phyloP scores from a whole-genome alignment of 495 filamentous ascomycete genomes.

The Aspergillus taichungensis region DNA sequence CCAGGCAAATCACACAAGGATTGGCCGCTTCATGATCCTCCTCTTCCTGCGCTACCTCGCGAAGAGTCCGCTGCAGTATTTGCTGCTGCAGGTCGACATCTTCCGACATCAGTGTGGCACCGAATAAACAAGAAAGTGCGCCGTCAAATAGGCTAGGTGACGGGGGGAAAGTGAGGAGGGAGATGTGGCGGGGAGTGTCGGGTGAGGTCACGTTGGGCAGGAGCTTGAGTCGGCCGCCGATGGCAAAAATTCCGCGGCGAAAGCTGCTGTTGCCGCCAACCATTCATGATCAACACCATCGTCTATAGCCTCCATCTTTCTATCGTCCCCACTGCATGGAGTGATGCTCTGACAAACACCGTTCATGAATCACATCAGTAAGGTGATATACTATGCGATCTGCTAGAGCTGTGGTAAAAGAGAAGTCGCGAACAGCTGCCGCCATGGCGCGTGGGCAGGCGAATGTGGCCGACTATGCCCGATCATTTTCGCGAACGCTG shows the following conservation, averaged over 20 bases:
- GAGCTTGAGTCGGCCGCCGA: too few species aligned
- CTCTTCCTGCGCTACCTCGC: constrained; percentile 34
- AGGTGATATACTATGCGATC: constrained; percentile 22
- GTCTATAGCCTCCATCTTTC: neutral
- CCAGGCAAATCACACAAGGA: constrained; percentile 59
- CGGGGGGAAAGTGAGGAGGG: neutral
- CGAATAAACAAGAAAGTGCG: neutral
- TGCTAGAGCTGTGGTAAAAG: constrained; percentile 32
- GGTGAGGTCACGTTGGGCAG: constrained; percentile 11
- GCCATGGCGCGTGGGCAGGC: constrained; percentile 19
- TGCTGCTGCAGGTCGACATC: constrained; percentile 35
- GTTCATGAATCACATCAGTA: constrained; percentile 1
- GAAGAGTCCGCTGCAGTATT: constrained; percentile 36
- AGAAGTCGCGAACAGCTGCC: constrained; percentile 13
- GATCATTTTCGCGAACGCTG: constrained; percentile 43
- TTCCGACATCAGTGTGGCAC: constrained; percentile 24
- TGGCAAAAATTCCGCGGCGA: constrained; percentile 9
- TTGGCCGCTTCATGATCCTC: constrained; percentile 20
- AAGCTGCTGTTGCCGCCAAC: neutral
- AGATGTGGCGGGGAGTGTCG: constrained; percentile 1
- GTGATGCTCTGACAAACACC: neutral
- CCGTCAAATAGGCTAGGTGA: neutral
- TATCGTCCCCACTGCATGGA: constrained; percentile 6
- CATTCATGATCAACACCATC: neutral
- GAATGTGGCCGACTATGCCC: constrained; percentile 14